Evolutionary conservation across 192 early-diverging fungal genomes (phyloP), one percentile per base, ranked within the genome.

Genomic region (Funneliformis mosseae): DNA sequence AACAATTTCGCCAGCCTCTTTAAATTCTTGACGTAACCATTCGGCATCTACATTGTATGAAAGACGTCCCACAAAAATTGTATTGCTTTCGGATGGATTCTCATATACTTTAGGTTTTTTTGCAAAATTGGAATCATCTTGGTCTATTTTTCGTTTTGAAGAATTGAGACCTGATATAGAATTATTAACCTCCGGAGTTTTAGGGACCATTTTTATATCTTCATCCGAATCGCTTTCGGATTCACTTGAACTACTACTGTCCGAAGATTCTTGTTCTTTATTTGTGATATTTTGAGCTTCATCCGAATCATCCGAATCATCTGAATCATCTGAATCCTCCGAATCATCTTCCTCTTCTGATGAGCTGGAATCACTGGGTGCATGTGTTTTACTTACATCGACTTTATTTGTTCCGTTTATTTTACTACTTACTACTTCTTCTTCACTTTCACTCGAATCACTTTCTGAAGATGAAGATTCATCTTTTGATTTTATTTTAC

Each of bases 21-120:
- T 80, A 67, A 96, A 94, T 80, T 84, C 85, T 48, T 86, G 82
- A 21, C 84, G 83, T 71, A 96, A 81, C 81, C 81, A 83, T 78
- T 96, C 91, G 63, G 91, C 91, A 80, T 88, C 89, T 66, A 90
- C 85, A 79, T 91, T 92, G 88, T 88, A 96, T 55, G 92, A 89
- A 23, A 96, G 84, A 82, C 90, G 89, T 69, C 95, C 95, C 63
- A 95, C 87, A 81, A 94, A 96, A 68, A 93, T 84, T 68, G 87
- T 88, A 25, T 42, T 46, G 11, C n/a, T 23, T 66, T 60, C 23
- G 16, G 50, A 28, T 2, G 28, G 18, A 27, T 59, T 4, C 1
- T 59, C 55, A 66, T 67, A 4, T 42, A 62, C 25, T 66, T 77
- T 77, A 9, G 62, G 5, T 27, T 77, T 77, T 43, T 76, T 76